Conservation (phyloP, 805 yeast species). For the Candida pseudoglaebosa region DNA sequence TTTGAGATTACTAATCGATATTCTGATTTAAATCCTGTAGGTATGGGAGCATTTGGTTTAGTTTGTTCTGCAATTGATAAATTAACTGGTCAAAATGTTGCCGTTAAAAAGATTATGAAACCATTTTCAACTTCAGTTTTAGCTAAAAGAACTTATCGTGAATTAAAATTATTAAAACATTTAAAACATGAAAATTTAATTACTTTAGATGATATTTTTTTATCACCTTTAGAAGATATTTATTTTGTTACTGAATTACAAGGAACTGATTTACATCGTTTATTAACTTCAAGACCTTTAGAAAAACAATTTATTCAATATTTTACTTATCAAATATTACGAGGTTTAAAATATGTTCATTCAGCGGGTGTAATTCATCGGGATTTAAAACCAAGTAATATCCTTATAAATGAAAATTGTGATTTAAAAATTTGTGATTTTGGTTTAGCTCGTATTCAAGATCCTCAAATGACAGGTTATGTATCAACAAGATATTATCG, state of each 20-base stretch:
- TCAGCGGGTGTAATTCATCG: constrained; percentile 91
- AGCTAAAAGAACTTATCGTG: constrained; percentile 96
- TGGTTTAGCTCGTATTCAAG: constrained; percentile 95
- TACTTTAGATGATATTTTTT: constrained; percentile 86
- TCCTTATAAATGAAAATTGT: constrained; percentile 83
- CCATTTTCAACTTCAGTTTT: constrained; percentile 93
- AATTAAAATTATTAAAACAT: constrained; percentile 87
- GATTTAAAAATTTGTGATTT: constrained; percentile 90
- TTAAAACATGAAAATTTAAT: constrained; percentile 92
- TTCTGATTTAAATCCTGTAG: constrained; percentile 92
- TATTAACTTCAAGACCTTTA: constrained; percentile 87
- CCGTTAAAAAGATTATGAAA: constrained; percentile 96
- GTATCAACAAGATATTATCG: constrained; percentile 94
- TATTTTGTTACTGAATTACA: constrained; percentile 94
- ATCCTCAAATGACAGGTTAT: constrained; percentile 98
- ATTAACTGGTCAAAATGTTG: constrained; percentile 87
- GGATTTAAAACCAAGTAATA: constrained; percentile 82
- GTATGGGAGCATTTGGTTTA: constrained; percentile 99
- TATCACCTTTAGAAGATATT: constrained; percentile 93
- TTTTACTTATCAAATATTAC: constrained; percentile 87
- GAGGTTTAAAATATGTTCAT: constrained; percentile 87
- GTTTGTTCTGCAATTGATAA: constrained; percentile 96
- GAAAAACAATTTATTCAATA: constrained; percentile 97
- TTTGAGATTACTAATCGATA: constrained; percentile 90
- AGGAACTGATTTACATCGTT: constrained; percentile 92